Conservation (phyloP, 495 filamentous ascomycete species). For the Bacidia gigantensis region DNA sequence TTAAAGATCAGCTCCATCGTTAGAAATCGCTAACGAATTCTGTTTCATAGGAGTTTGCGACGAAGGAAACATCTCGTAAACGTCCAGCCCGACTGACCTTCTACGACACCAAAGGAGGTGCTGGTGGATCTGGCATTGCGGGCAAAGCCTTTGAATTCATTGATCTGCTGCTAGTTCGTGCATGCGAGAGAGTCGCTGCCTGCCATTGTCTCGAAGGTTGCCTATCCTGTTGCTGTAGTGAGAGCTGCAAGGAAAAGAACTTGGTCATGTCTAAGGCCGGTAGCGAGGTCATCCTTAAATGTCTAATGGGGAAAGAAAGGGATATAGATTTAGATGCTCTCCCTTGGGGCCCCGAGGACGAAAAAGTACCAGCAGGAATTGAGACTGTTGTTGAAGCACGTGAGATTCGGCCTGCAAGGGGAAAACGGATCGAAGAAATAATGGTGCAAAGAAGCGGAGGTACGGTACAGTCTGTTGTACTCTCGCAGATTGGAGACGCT, state of each 20-base stretch:
- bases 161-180: slow-evolving; percentile 61
- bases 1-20: too few species aligned
- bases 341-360: slow-evolving; percentile 67
- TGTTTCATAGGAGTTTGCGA: slow-evolving; percentile 63
- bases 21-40: too few species aligned
- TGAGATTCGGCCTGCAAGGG: slow-evolving; percentile 40
- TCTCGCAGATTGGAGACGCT: slow-evolving; percentile 10
- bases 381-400: slow-evolving; percentile 72
- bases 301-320: slow-evolving; percentile 54
- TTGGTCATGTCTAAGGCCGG: slow-evolving; percentile 91
- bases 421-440: slow-evolving; percentile 26
- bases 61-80: slow-evolving; percentile 60
- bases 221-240: slow-evolving; percentile 75
- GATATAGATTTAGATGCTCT: slow-evolving; percentile 64
- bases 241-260: slow-evolving; percentile 77
- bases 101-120: slow-evolving; percentile 86
- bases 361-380: slow-evolving; percentile 50
- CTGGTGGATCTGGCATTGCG: slow-evolving; percentile 69
- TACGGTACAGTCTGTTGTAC: slow-evolving; percentile 9
- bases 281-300: slow-evolving; percentile 61
- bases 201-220: slow-evolving; percentile 68
- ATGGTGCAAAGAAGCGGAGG: slow-evolving; percentile 27
- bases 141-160: slow-evolving; percentile 89
- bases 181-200: slow-evolving; percentile 59
- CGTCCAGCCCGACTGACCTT: slow-evolving; percentile 82